Evolutionary conservation across 805 yeast species (phyloP).

Genomic region (Candida maris): DNA sequence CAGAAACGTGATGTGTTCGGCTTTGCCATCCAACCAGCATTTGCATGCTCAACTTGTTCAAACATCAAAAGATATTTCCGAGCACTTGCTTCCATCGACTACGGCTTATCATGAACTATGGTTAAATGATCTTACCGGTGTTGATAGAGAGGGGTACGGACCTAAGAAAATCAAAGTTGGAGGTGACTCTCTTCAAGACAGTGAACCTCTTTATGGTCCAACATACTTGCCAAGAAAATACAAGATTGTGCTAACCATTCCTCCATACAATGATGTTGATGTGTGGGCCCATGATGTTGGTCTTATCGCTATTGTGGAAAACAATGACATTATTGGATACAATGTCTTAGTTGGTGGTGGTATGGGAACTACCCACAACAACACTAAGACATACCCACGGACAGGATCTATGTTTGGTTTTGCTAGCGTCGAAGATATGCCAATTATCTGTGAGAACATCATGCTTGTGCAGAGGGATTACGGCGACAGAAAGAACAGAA

Average conservation of each 20-base stretch:
- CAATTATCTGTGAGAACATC: conserved; percentile 80
- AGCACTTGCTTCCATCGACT: conserved; percentile 81
- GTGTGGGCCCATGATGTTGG: conserved; percentile 96
- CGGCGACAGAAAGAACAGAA: conserved; percentile 95
- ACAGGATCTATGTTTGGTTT: conserved; percentile 87
- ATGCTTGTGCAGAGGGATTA: conserved; percentile 92
- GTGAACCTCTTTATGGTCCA: conserved; percentile 86
- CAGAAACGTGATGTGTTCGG: conserved; percentile 91
- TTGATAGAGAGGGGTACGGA: conserved; percentile 66
- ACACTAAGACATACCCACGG: conserved; percentile 94
- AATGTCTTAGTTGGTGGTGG: conserved; percentile 96
- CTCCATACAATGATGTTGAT: conserved; percentile 95
- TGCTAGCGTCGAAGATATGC: conserved; percentile 62
- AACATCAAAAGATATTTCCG: conserved; percentile 65
- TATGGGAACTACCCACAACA: conserved; percentile 98
- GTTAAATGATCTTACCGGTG: conserved; percentile 44
- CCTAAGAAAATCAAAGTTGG: conserved; percentile 84
- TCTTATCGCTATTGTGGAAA: conserved; percentile 77
- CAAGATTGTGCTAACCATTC: conserved; percentile 90
- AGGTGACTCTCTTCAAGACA: conserved; percentile 76
- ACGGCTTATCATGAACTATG: conserved; percentile 97
- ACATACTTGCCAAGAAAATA: conserved; percentile 92
- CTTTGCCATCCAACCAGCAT: conserved; percentile 81
- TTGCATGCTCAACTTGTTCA: conserved; percentile 72
- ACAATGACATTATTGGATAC: conserved; percentile 69